Evolutionary conservation across 192 early-diverging fungal genomes (phyloP), one percentile per base, ranked within the genome.

Genomic region (Chytriomyces sp.): DNA sequence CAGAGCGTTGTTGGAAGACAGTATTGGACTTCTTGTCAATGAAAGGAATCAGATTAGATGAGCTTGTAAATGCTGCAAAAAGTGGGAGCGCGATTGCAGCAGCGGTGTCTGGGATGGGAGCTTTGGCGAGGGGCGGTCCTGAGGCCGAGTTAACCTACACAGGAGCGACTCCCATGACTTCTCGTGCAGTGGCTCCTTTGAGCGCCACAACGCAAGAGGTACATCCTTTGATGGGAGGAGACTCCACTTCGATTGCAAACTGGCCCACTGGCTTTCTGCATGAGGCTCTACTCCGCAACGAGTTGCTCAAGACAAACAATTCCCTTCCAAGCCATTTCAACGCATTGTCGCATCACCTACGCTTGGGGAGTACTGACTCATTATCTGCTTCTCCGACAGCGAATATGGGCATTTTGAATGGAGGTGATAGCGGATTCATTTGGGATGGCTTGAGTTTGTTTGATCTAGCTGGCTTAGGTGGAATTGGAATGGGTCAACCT

Each of bases 381-480:
- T 12, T 30, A 30, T 62, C 60, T 22, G 14, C n/a, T 22, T 14
- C 39, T 10, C 12, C 26, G 37, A 17, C 65, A n/a, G 26, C 52
- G 1, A 40, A 65, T 17, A 61, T 26, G 17, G 33, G 17, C n/a
- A 37, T 17, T 3, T 3, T 32, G 25, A 41, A 41, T 68, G 28
- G n/a, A 30, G 34, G 36, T 31, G 65, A 39, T 26, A n/a, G 40
- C 14, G 32, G 63, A 14, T 12, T n/a, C 10, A 10, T 68, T 6
- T 73, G 59, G 71, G 71, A 73, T 52, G 57, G 59, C 30, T 53
- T 61, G 39, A 62, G 32, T 10, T 37, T 73, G 41, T 73, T 73
- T 73, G 71, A 73, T 53, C 52, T 73, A 30, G 71, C 71, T 30
- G 71, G 71, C 3, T 34, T 73, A 40, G 71, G 71, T 8, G 71